Evolutionary conservation across 768 basidiomycete species (phyloP).

Genomic region (Hygrocybe coccinea): DNA sequence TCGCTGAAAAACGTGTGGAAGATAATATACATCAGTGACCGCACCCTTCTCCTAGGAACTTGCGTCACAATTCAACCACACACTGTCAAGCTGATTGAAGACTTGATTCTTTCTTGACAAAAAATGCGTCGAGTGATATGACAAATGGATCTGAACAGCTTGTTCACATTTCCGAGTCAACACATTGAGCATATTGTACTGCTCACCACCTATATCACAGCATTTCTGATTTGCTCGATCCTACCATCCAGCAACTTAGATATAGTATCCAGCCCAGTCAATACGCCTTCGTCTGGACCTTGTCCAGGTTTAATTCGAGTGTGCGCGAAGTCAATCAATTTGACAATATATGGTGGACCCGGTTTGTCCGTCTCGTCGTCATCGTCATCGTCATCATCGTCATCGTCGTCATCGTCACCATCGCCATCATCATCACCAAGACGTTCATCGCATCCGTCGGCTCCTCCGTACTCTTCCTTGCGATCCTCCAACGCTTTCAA

Average conservation of each 20-base stretch:
- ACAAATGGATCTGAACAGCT: background rate
- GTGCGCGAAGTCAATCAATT: slow-evolving; percentile 95
- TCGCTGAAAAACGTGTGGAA: too few species aligned
- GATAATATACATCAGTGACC: too few species aligned
- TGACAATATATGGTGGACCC: slow-evolving; percentile 58
- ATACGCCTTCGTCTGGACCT: slow-evolving; percentile 76
- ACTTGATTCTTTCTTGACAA: background rate
- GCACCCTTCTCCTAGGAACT: background rate
- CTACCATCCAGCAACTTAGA: slow-evolving; percentile 57
- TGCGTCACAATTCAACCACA: background rate
- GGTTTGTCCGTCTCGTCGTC: slow-evolving; percentile 36
- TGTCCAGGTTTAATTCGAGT: slow-evolving; percentile 59
- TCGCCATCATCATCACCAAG: slow-evolving; percentile 33
- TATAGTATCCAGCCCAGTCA: slow-evolving; percentile 68
- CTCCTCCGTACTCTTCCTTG: slow-evolving; percentile 9
- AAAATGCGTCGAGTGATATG: background rate
- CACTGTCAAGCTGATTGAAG: background rate
- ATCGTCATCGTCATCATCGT: slow-evolving; percentile 29
- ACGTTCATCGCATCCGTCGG: slow-evolving; percentile 29
- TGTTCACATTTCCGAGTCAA: background rate
- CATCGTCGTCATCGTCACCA: slow-evolving; percentile 19
- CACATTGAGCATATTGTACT: background rate
- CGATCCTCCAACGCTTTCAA: slow-evolving; percentile 29
- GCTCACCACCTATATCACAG: background rate
- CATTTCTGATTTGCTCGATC: slow-evolving; percentile 38